A percentile compares a stretch with the other conserved stretches of the same genome.
Conservation (phyloP, 306 rosid genomes). For the Clitoria ternatea region DNA sequence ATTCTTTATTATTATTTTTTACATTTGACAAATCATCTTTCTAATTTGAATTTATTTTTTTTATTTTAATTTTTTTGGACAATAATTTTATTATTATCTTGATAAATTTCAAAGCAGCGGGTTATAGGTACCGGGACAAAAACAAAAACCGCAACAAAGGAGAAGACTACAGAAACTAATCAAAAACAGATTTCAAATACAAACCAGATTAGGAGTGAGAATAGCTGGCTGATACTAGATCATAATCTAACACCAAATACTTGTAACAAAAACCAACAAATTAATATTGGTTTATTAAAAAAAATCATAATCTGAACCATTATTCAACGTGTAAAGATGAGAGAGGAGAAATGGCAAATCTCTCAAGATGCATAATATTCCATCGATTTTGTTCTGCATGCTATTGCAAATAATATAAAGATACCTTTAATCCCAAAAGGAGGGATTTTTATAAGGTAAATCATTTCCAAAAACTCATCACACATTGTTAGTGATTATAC, state of each 20-base stretch:
- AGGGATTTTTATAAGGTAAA: background rate
- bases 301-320: background rate
- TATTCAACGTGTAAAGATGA: background rate
- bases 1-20: too few relatives aligned
- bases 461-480: background rate
- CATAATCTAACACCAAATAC: too few relatives aligned
- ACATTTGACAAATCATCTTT: too few relatives aligned
- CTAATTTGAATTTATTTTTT: too few relatives aligned
- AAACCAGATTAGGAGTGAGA: too few relatives aligned
- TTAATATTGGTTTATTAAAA: too few relatives aligned
- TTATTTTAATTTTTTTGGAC: too few relatives aligned
- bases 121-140: background rate
- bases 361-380: background rate
- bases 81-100: background rate
- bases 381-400: too few relatives aligned
- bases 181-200: background rate
- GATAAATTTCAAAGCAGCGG: background rate
- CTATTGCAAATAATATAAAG: constrained; percentile 3
- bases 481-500: constrained; percentile 6
- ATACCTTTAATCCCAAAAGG: constrained; percentile 7
- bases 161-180: background rate
- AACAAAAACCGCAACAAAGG: background rate
- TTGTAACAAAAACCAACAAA: too few relatives aligned
- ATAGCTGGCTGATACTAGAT: too few relatives aligned
- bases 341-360: background rate